phyloP scores from a whole-genome alignment of 306 rosid genomes.

The Adenanthera pavonina region DNA sequence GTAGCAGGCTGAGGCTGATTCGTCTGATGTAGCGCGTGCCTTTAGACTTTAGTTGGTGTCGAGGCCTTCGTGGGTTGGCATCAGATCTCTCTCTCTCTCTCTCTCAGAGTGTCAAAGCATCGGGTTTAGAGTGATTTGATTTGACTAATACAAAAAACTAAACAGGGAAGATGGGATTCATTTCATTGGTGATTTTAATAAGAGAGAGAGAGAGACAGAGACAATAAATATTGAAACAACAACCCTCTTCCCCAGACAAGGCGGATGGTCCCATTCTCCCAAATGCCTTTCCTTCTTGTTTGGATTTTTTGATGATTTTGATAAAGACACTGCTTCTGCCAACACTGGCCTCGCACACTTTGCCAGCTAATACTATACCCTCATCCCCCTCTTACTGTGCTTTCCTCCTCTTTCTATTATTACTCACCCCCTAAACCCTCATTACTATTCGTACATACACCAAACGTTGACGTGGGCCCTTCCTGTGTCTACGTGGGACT shows the following conservation, averaged over 20 bases:
- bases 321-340: constrained; percentile 46
- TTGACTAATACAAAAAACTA: constrained; percentile 36
- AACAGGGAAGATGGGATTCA: not conserved
- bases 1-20: not conserved
- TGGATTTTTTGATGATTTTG: constrained; percentile 40
- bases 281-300: constrained; percentile 26
- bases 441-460: not conserved
- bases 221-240: not conserved
- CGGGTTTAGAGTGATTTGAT: not conserved
- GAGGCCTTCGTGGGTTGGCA: not conserved
- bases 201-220: not conserved
- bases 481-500: constrained; percentile 31
- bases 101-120: not conserved
- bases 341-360: constrained; percentile 3
- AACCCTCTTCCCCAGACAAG: constrained; percentile 26
- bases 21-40: not conserved
- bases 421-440: not conserved
- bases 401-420: not conserved
- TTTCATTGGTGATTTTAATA: not conserved
- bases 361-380: constrained; percentile 28
- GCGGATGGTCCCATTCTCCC: constrained; percentile 31
- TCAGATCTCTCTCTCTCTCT: not conserved
- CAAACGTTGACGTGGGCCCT: constrained; percentile 32
- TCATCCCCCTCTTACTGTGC: not conserved
- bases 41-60: no score